Conservation (phyloP, 163 green algal species). For the Chloromonas sp. region DNA sequence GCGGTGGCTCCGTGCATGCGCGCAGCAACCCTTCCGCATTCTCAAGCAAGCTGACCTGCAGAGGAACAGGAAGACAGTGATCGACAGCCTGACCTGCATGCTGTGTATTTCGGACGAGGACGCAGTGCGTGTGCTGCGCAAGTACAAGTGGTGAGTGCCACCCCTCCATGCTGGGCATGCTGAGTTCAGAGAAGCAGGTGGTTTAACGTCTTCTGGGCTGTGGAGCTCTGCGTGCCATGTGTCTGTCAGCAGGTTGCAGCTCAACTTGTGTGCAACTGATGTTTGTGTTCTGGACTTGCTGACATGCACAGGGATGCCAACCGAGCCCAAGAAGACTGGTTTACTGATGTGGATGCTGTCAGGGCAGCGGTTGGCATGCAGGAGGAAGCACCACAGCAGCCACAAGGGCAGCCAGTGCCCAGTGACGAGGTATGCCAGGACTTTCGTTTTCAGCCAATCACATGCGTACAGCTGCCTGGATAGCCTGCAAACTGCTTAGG, state of each 20-base stretch:
- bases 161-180: neutral
- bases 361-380: slow-evolving; percentile 50
- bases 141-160: slow-evolving; percentile 68
- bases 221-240: neutral
- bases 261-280: too few species aligned
- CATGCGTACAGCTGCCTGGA: too few species aligned
- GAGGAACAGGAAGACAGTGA: slow-evolving; percentile 36
- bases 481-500: too few species aligned
- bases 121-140: slow-evolving; percentile 60
- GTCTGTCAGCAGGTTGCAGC: neutral
- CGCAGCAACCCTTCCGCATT: slow-evolving; percentile 52
- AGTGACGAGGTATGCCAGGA: too few species aligned
- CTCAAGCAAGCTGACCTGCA: slow-evolving; percentile 48
- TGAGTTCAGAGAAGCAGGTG: neutral
- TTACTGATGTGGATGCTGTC: slow-evolving; percentile 58
- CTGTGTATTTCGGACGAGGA: slow-evolving; percentile 49
- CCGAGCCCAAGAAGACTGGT: slow-evolving; percentile 76
- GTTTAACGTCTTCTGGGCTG: neutral
- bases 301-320: slow-evolving; percentile 56
- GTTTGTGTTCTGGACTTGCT: neutral
- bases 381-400: neutral
- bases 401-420: too few species aligned
- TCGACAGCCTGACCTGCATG: slow-evolving; percentile 46
- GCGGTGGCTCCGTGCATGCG: too few species aligned
- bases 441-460: too few species aligned